These are phyloP conservation scores for Schwanniomyces polymorphus DNA, from an alignment of 805 yeast genomes.

Conservation along the genomic window DNA sequence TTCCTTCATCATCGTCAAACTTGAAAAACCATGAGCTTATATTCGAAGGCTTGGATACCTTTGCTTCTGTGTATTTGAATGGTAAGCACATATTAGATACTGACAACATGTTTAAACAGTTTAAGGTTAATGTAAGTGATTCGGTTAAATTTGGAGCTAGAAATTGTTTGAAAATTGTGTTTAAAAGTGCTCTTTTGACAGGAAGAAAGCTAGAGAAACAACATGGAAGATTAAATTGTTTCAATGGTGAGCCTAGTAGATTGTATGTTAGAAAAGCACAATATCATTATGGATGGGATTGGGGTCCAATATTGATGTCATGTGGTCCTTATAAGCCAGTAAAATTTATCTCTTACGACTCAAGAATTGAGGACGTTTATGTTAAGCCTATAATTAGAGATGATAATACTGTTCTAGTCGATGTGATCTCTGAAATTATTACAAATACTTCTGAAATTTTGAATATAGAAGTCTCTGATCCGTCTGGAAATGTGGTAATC, in stretches of 20 bases:
- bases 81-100: constrained; percentile 31
- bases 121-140: constrained; percentile 25
- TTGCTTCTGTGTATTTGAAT: constrained; percentile 41
- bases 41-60: constrained; percentile 47
- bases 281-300: constrained; percentile 59
- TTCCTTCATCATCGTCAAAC: background rate
- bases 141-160: constrained; percentile 9
- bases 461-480: constrained; percentile 10
- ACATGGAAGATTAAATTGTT: constrained; percentile 26
- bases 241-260: constrained; percentile 46
- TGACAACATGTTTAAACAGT: constrained; percentile 44
- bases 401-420: constrained; percentile 7
- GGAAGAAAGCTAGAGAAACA: constrained; percentile 33
- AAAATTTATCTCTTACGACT: constrained; percentile 18
- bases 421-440: constrained; percentile 4
- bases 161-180: constrained; percentile 34
- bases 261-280: constrained; percentile 51
- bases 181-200: constrained; percentile 35
- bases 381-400: constrained; percentile 9
- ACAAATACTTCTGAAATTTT: constrained; percentile 1
- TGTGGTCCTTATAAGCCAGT: constrained; percentile 47
- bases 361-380: constrained; percentile 15
- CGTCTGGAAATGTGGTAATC: constrained; percentile 9
- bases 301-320: constrained; percentile 49
- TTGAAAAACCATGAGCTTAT: constrained; percentile 25